A percentile compares a stretch with the other conserved stretches of the same genome.
phyloP scores from a whole-genome alignment of 257 asterid genomes.

The Orobanche coerulescens region DNA sequence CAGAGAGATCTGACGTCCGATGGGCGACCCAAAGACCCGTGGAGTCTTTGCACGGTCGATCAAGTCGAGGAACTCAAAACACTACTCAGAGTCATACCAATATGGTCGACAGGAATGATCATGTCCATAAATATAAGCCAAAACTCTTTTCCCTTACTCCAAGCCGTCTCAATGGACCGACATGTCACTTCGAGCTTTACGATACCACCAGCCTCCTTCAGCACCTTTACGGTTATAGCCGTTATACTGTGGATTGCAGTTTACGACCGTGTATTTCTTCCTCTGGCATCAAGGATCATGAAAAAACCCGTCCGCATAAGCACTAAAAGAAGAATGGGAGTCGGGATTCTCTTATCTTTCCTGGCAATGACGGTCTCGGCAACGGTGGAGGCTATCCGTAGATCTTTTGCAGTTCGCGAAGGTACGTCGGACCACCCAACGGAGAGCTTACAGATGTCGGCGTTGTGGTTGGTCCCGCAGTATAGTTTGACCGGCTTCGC shows the following conservation, averaged over 20 bases:
- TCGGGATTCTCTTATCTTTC: constrained; percentile 48
- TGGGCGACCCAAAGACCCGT: constrained; percentile 36
- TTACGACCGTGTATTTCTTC: constrained; percentile 50
- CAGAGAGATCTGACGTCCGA: constrained; percentile 30
- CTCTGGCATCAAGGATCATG: constrained; percentile 44
- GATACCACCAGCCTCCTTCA: constrained; percentile 69
- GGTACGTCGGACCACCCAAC: neutral
- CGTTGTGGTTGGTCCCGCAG: constrained; percentile 68
- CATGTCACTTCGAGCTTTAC: constrained; percentile 37
- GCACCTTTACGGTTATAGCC: constrained; percentile 33
- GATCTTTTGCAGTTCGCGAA: constrained; percentile 9
- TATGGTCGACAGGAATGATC: constrained; percentile 64
- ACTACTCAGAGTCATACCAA: constrained; percentile 45
- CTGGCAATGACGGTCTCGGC: constrained; percentile 42
- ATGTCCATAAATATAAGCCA: constrained; percentile 41
- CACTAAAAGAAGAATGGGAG: constrained; percentile 56
- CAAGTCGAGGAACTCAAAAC: constrained; percentile 76
- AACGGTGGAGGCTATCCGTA: constrained; percentile 39
- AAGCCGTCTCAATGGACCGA: constrained; percentile 57
- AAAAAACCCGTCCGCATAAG: constrained; percentile 33
- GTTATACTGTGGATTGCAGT: constrained; percentile 41
- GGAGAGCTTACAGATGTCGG: constrained; percentile 33
- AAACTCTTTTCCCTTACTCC: constrained; percentile 48
- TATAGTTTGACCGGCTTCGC: constrained; percentile 48
- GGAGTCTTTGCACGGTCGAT: constrained; percentile 61